Evolutionary conservation across 2,329 filamentous ascomycete genomes (phyloP).

Genomic region (Gremmenia infestans): DNA sequence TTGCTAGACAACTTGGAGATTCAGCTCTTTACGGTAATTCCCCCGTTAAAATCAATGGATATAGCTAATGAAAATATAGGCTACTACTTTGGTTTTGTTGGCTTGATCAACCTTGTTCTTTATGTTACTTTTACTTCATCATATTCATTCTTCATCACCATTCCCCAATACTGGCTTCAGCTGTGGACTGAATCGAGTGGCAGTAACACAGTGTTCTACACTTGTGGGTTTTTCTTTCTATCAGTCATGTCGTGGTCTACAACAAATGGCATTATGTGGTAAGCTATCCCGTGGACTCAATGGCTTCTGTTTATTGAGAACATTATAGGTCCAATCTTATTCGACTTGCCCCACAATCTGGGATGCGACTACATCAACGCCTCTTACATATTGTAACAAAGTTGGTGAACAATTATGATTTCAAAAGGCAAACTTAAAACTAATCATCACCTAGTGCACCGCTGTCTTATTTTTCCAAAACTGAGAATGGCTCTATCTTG

Average conservation of each 20-base stretch:
- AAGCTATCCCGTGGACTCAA: constrained; percentile 7
- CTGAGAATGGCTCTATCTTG: constrained; percentile 37
- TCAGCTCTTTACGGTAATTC: constrained; percentile 16
- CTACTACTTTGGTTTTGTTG: constrained; percentile 8
- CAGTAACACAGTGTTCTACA: constrained; percentile 29
- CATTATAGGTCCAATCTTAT: constrained; percentile 31
- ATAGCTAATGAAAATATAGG: constrained; percentile 2
- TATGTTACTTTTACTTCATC: constrained; percentile 1
- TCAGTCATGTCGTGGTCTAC: constrained; percentile 34
- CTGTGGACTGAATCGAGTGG: constrained; percentile 9
- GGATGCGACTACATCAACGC: constrained; percentile 29
- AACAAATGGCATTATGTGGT: constrained; percentile 36
- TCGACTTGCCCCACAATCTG: constrained; percentile 36
- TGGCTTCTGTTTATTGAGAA: background rate
- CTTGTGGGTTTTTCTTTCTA: constrained; percentile 34
- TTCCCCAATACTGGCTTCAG: constrained; percentile 15
- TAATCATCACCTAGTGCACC: constrained; percentile 32
- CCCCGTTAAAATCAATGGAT: background rate
- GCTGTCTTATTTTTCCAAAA: constrained; percentile 36
- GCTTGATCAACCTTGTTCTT: constrained; percentile 2
- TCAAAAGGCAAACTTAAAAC: background rate
- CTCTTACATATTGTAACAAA: constrained; percentile 31
- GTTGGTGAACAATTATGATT: constrained; percentile 10
- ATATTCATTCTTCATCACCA: constrained; percentile 10
- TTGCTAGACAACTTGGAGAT: constrained; percentile 23